These are phyloP conservation scores for Aureococcus anophagefferens DNA, from an alignment of 108 stramenopile genomes.

Conservation along the genomic window DNA sequence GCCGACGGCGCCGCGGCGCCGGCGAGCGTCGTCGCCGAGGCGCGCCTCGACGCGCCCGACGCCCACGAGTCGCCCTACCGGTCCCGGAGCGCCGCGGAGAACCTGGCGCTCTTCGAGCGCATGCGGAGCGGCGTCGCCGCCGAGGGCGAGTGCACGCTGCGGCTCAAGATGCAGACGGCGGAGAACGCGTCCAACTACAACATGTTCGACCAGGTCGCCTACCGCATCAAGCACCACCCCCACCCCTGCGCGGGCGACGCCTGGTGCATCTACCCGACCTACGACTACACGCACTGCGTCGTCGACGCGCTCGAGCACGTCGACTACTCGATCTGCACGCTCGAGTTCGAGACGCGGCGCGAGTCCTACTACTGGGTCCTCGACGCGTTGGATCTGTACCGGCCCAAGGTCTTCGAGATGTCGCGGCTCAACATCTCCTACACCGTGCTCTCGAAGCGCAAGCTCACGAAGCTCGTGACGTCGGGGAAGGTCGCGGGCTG, in stretches of 20 bases:
- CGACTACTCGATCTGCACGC: constrained; percentile 95
- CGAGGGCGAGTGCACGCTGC: constrained; percentile 65
- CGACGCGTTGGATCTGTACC: constrained; percentile 85
- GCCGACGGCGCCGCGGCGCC: constrained; percentile 59
- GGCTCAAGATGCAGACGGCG: constrained; percentile 95
- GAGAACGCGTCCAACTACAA: constrained; percentile 59
- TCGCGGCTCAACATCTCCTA: constrained; percentile 78
- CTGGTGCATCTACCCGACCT: constrained; percentile 98
- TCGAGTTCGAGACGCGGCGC: constrained; percentile 94
- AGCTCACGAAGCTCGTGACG: constrained; percentile 83
- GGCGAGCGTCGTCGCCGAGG: not conserved
- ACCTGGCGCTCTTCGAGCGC: constrained; percentile 74
- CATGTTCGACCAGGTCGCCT: constrained; percentile 87
- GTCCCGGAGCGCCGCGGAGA: constrained; percentile 73
- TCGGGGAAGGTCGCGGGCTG: constrained; percentile 65
- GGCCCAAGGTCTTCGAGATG: constrained; percentile 57
- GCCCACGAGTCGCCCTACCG: constrained; percentile 43
- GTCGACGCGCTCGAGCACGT: constrained; percentile 93
- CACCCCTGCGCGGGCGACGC: constrained; percentile 91
- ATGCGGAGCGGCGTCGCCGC: constrained; percentile 42
- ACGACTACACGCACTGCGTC: constrained; percentile 96
- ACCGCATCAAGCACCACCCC: constrained; percentile 85
- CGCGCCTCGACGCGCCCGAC: constrained; percentile 3
- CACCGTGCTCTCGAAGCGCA: constrained; percentile 90
- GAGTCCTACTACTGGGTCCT: constrained; percentile 98